Percentiles rank a stretch among this genome's conserved stretches.
These are phyloP conservation scores for Mycena filopes DNA, from an alignment of 768 basidiomycete species.

Conservation along the genomic window DNA sequence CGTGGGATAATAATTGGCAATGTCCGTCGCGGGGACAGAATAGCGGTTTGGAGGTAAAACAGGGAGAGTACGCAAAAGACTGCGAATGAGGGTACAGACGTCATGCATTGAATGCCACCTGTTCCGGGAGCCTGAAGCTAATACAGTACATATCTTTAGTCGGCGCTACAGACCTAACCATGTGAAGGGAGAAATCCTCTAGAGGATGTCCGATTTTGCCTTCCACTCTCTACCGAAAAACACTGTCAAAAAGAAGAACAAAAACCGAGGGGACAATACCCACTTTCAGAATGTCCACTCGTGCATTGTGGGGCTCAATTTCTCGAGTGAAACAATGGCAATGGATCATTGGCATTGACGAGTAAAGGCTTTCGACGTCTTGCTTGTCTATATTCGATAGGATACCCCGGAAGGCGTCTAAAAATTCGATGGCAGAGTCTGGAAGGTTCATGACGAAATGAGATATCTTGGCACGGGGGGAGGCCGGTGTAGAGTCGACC, in stretches of 20 bases:
- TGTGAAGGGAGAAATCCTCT: constrained; percentile 65
- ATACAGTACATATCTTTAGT: constrained; percentile 99
- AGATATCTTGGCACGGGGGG: constrained; percentile 65
- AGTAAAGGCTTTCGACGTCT: constrained; percentile 58
- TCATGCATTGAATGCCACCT: constrained; percentile 47
- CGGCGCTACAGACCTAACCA: constrained; percentile 93
- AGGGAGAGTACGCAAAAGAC: too few relatives aligned
- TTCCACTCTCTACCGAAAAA: constrained; percentile 71
- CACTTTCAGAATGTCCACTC: constrained; percentile 85
- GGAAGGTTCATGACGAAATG: constrained; percentile 99
- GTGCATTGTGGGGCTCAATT: constrained; percentile 71
- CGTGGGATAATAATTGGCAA: too few relatives aligned
- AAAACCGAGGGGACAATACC: constrained; percentile 39
- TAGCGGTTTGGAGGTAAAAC: too few relatives aligned
- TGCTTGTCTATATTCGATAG: constrained; percentile 51
- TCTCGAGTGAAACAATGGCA: constrained; percentile 97
- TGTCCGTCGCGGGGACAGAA: too few relatives aligned
- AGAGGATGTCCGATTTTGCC: constrained; percentile 64
- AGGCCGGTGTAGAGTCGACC: constrained; percentile 32
- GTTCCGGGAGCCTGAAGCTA: constrained; percentile 70
- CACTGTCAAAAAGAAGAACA: constrained; percentile 30
- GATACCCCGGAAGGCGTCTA: constrained; percentile 88
- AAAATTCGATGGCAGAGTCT: constrained; percentile 88
- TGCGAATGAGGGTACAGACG: constrained; percentile 20
- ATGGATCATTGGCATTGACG: constrained; percentile 89